A percentile compares a stretch with the other conserved stretches of the same genome.
phyloP scores from a whole-genome alignment of 2,329 filamentous ascomycete genomes.

The Colletotrichum tropicicola region DNA sequence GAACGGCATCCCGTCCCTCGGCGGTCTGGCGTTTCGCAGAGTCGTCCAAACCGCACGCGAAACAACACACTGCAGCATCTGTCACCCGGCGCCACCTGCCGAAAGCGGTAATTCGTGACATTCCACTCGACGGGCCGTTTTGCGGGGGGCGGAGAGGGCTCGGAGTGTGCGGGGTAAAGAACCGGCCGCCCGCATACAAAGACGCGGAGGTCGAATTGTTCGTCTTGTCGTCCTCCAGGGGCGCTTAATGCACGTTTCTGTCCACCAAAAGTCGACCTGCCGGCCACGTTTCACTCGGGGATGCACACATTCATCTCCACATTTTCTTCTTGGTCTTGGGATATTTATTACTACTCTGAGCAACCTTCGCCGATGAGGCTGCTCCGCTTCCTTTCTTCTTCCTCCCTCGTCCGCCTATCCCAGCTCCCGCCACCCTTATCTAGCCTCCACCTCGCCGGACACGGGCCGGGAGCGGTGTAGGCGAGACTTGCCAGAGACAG shows the following conservation, averaged over 20 bases:
- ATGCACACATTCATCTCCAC: neutral
- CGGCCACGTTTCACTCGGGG: no score
- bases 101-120: neutral
- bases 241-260: no score
- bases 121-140: no score
- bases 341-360: conserved; percentile 5
- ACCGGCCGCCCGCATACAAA: no score
- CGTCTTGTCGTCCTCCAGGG: no score
- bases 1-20: conserved; percentile 4
- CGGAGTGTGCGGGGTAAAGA: no score
- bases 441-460: neutral
- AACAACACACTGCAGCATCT: neutral
- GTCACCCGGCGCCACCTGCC: conserved; percentile 1
- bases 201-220: no score
- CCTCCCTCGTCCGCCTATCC: conserved; percentile 4
- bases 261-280: no score
- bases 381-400: conserved; percentile 12
- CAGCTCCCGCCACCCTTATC: neutral
- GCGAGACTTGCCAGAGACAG: conserved; percentile 12
- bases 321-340: neutral
- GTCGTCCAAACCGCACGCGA: neutral
- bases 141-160: no score
- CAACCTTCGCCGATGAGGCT: conserved; percentile 10
- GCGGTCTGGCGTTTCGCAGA: conserved; percentile 12
- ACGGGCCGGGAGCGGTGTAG: neutral